Evolutionary conservation across 805 yeast genomes (phyloP).

Genomic region (Candida nonsorbophila): DNA sequence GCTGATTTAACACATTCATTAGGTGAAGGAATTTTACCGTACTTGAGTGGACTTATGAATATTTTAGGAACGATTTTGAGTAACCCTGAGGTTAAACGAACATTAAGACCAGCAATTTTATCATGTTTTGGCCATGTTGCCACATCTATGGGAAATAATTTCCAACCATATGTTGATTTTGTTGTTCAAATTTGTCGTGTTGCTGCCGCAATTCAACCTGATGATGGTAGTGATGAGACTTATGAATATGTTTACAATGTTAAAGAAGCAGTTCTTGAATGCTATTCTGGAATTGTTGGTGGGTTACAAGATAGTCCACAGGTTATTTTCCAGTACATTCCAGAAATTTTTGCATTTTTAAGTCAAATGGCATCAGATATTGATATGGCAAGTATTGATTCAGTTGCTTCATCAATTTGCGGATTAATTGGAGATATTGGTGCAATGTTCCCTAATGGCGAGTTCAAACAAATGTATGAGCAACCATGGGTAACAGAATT

Average conservation of each 20-base stretch:
- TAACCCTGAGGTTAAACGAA: conserved; percentile 64
- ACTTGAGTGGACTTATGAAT: conserved; percentile 76
- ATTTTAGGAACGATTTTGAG: conserved; percentile 72
- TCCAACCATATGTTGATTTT: conserved; percentile 69
- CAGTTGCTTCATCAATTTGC: conserved; percentile 75
- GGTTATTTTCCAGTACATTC: conserved; percentile 58
- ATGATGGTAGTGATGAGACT: conserved; percentile 66
- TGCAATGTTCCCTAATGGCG: conserved; percentile 75
- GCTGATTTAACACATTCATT: conserved; percentile 92
- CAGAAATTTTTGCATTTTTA: conserved; percentile 67
- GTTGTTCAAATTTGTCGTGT: conserved; percentile 74
- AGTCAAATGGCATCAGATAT: conserved; percentile 54
- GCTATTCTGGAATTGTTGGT: conserved; percentile 91
- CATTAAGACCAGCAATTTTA: conserved; percentile 79
- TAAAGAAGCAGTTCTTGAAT: conserved; percentile 87
- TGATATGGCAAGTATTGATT: conserved; percentile 56
- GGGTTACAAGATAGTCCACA: conserved; percentile 74
- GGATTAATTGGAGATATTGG: conserved; percentile 94
- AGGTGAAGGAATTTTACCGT: conserved; percentile 66
- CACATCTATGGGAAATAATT: conserved; percentile 73
- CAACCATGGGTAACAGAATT: conserved; percentile 79
- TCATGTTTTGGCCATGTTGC: conserved; percentile 97
- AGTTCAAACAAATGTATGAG: conserved; percentile 57
- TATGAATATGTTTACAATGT: conserved; percentile 68
- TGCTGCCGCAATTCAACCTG: conserved; percentile 59